phyloP scores from a whole-genome alignment of 352 stramenopile genomes.

The Globisporangium irregulare region DNA sequence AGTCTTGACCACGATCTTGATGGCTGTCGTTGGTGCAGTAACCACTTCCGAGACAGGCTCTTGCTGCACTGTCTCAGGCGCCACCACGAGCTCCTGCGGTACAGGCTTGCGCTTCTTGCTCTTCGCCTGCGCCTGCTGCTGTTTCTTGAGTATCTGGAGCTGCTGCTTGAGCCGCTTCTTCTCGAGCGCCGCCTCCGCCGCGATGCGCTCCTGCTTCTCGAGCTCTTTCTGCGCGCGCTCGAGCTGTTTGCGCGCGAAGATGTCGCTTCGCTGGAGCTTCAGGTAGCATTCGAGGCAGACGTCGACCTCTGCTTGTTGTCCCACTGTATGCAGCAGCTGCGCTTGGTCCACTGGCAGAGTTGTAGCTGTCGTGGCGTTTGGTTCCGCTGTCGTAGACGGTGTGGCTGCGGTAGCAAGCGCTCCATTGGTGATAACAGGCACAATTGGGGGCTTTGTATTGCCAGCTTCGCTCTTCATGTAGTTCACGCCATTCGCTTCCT shows the following conservation, averaged over 20 bases:
- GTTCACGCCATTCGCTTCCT: neutral
- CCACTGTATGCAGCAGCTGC: constrained; percentile 10
- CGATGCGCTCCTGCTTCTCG: constrained; percentile 26
- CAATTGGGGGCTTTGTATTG: neutral
- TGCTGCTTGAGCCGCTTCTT: constrained; percentile 52
- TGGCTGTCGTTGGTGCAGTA: neutral
- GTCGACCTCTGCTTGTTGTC: constrained; percentile 30
- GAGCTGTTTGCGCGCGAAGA: constrained; percentile 55
- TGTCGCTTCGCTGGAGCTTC: constrained; percentile 58
- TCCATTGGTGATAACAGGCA: neutral
- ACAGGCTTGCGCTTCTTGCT: constrained; percentile 40
- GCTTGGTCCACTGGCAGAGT: neutral
- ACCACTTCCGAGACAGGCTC: neutral
- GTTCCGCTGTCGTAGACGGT: neutral
- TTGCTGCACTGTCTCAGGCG: neutral
- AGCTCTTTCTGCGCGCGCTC: constrained; percentile 37
- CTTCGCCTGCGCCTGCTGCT: constrained; percentile 47
- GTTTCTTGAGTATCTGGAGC: constrained; percentile 54
- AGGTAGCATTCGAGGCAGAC: constrained; percentile 71
- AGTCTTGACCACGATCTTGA: constrained; percentile 16
- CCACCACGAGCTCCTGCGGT: constrained; percentile 12
- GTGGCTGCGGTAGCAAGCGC: neutral
- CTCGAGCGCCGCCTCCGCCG: constrained; percentile 20
- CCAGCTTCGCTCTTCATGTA: neutral
- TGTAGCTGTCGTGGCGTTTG: neutral